Evolutionary conservation across 2,329 filamentous ascomycete genomes (phyloP).

Genomic region (Fusarium succisae): DNA sequence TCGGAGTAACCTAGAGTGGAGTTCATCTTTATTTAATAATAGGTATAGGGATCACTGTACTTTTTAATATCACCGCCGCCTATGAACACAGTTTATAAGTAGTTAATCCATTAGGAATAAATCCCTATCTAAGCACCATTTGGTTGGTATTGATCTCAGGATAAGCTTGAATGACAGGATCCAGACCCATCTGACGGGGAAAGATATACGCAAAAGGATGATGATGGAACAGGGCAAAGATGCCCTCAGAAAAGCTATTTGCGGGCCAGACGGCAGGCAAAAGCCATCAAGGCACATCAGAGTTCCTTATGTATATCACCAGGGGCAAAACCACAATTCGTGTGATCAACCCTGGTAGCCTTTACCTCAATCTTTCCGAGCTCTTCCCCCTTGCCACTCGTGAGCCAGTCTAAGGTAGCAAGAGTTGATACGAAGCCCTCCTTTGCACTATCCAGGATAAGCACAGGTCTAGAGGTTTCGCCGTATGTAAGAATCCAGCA

Average conservation of each 20-base stretch:
- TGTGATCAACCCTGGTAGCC: background rate
- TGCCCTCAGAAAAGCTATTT: rapidly evolving
- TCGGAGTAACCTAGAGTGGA: background rate
- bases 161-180: background rate
- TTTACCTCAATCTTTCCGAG: background rate
- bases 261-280: background rate
- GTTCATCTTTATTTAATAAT: background rate
- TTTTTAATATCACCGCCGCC: too few species aligned
- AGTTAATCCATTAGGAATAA: background rate
- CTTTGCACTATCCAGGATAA: background rate
- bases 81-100: rapidly evolving
- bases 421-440: background rate
- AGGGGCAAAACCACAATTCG: background rate
- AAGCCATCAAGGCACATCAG: background rate
- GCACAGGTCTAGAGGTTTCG: background rate
- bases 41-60: too few species aligned
- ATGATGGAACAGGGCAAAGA: background rate
- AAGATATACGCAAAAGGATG: background rate
- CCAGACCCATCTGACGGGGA: background rate
- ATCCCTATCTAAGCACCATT: background rate
- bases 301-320: background rate
- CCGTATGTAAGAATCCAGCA: background rate
- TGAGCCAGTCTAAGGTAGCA: background rate
- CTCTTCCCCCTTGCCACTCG: background rate
- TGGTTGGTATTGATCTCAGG: background rate